Evolutionary conservation across 306 rosid species (phyloP).

Genomic region (Spatholobus suberectus): DNA sequence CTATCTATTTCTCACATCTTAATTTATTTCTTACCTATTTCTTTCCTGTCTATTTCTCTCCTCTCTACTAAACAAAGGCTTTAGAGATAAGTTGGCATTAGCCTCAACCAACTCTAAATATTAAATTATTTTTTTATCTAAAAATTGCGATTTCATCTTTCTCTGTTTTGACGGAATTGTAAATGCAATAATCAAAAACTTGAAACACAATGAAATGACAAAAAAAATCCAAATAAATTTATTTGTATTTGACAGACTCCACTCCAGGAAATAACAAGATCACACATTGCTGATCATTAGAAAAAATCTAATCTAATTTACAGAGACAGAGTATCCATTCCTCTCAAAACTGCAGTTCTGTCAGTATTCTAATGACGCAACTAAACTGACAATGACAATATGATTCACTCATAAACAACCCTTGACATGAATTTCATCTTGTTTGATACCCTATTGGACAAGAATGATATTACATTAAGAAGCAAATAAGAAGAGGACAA

Average conservation of each 20-base stretch:
- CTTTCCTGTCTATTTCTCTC: too few species aligned
- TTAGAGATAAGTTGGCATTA: too few species aligned
- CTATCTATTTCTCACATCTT: too few species aligned
- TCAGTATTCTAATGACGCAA: not conserved
- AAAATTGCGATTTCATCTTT: not conserved
- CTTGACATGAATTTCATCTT: slow-evolving; percentile 18
- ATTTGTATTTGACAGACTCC: not conserved
- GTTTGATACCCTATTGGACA: slow-evolving; percentile 22
- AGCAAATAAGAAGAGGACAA: slow-evolving; percentile 30
- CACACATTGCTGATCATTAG: not conserved
- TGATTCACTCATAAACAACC: slow-evolving; percentile 34
- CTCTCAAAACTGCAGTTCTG: not conserved
- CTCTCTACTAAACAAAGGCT: too few species aligned
- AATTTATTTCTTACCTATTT: too few species aligned
- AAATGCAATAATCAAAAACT: not conserved
- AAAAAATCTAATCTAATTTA: not conserved
- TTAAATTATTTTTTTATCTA: not conserved
- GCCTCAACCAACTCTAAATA: not conserved
- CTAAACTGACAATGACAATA: slow-evolving; percentile 31
- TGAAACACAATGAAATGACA: not conserved
- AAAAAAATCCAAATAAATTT: not conserved
- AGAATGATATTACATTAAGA: slow-evolving; percentile 33
- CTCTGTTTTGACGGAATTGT: not conserved
- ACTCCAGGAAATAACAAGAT: not conserved
- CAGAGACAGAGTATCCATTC: not conserved